Evolutionary conservation across 257 asterid genomes (phyloP).

Genomic region (Dorcoceras hygrometricum): DNA sequence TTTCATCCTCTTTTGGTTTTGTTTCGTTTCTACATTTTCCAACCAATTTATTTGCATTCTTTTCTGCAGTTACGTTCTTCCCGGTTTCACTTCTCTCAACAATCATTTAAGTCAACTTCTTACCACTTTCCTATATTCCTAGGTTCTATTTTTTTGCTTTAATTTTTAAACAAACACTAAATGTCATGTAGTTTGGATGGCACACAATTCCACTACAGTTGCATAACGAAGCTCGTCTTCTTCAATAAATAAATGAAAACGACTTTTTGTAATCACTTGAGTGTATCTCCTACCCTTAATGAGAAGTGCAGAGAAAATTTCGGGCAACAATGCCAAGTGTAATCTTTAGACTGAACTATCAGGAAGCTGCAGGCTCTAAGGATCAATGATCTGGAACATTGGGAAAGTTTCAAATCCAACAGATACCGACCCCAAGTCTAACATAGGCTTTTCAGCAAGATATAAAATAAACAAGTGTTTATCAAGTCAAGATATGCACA

Average conservation of each 20-base stretch:
- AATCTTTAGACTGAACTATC: not conserved
- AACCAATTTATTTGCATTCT: not conserved
- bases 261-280: no score
- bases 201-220: no score
- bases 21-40: not conserved
- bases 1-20: not conserved
- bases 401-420: slow-evolving; percentile 9
- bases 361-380: not conserved
- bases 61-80: not conserved
- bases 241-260: no score
- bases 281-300: not conserved
- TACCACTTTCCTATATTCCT: no score
- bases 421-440: not conserved
- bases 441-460: not conserved
- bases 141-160: not conserved
- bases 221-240: no score
- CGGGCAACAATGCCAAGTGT: not conserved
- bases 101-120: no score
- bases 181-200: not conserved
- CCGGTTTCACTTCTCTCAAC: no score
- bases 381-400: slow-evolving; percentile 2
- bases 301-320: not conserved
- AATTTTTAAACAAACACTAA: not conserved
- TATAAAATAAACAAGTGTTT: not conserved
- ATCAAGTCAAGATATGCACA: not conserved